Evolutionary conservation across 1,284 basidiomycete species (phyloP), one percentile per base, ranked within the genome.

Genomic region (Jaminaea rosea): DNA sequence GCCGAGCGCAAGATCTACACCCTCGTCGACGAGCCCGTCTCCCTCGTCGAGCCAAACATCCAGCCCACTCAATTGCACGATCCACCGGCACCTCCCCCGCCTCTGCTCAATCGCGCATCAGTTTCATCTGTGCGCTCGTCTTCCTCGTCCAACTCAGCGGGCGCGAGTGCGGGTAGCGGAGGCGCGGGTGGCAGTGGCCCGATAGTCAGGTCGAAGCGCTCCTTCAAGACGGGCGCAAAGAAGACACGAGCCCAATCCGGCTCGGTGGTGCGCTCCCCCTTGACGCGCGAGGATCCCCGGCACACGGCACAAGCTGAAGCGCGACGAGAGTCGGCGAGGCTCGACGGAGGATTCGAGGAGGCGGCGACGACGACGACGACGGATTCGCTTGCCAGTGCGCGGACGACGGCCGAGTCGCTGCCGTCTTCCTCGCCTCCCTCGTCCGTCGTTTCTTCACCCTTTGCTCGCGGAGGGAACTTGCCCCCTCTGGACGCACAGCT

Each of bases 71-170:
- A n/a, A n/a, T n/a, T n/a, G n/a, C n/a, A n/a, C n/a, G n/a, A n/a
- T 36, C 34, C 34, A 4, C 34, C 34, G 34, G 6, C 34, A n/a
- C 34, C 34, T 36, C 34, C 3, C 34, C 34, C 34, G 34, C 21
- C 34, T 6, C 34, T 36, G 34, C 4, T 10, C n/a, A 15, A 36
- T 21, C 34, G n/a, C 34, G 34, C n/a, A 15, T 36, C n/a, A 62
- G 53, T 1, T 52, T 57, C 26, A 55, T 56, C 31, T 55, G 56
- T 23, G 52, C 60, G 9, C 56, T 57, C 5, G 52, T 58, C 41
- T 62, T 62, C 53, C 44, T 62, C 17, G 56, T 59, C 52, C 55
- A 59, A 27, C 46, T 57, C 3, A n/a, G n/a, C n/a, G n/a, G n/a
- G n/a, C 9, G 34, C 34, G 4, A 6, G n/a, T 3, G n/a, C 34